These are phyloP conservation scores for Teratosphaeria gauchensis DNA, from an alignment of 2,329 filamentous ascomycete genomes.

Conservation along the genomic window DNA sequence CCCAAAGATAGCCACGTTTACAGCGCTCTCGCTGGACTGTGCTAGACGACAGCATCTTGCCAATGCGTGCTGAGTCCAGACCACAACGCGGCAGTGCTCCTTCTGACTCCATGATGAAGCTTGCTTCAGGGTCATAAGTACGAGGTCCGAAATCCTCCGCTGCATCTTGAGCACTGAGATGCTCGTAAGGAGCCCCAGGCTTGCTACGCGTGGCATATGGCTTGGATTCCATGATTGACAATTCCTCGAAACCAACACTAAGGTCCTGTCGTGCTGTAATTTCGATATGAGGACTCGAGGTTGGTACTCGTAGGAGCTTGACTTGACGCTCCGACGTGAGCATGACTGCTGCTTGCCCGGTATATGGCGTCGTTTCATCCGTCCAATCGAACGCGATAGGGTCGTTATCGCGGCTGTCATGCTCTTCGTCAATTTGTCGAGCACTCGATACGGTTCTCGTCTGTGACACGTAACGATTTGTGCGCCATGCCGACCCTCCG, in stretches of 20 bases:
- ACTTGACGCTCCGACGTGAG: constrained; percentile 44
- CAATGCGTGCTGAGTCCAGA: constrained; percentile 11
- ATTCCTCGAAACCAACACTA: constrained; percentile 11
- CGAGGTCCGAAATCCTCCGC: constrained; percentile 20
- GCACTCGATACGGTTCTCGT: constrained; percentile 35
- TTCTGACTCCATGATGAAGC: not conserved
- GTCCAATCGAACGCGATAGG: constrained; percentile 54
- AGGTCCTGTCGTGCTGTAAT: constrained; percentile 37
- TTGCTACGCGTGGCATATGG: constrained; percentile 1
- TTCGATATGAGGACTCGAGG: constrained; percentile 31
- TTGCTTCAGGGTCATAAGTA: constrained; percentile 8
- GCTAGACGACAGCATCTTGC: constrained; percentile 13
- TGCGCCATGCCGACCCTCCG: constrained; percentile 30
- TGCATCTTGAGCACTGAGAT: constrained; percentile 4
- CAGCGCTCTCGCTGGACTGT: constrained; percentile 44
- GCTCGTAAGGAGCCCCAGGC: constrained; percentile 10
- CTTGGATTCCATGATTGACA: constrained; percentile 15
- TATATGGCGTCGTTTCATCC: constrained; percentile 32
- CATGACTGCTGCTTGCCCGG: constrained; percentile 44
- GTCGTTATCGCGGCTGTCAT: constrained; percentile 34
- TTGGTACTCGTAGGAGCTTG: constrained; percentile 37
- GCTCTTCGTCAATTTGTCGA: constrained; percentile 33
- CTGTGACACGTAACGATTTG: constrained; percentile 35
- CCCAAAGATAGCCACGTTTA: constrained; percentile 46
- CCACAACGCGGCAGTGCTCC: not conserved